Evolutionary conservation across 2,329 filamentous ascomycete genomes (phyloP).

Genomic region (Aspergillus fumigatus): DNA sequence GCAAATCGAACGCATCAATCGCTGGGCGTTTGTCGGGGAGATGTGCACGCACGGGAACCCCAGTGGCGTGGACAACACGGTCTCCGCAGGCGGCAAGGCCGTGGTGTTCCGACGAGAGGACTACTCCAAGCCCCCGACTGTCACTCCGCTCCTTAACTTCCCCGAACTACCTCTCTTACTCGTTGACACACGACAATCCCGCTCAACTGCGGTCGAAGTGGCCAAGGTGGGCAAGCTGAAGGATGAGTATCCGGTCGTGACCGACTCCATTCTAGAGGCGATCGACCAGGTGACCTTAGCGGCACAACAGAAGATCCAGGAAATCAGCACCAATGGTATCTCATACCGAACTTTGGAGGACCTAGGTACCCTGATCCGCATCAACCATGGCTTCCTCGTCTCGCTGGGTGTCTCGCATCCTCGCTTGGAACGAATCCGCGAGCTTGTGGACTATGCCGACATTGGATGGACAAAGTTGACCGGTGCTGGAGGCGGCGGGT

Average conservation of each 20-base stretch:
- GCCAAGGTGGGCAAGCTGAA: conserved; percentile 75
- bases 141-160: conserved; percentile 77
- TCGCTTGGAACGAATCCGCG: conserved; percentile 82
- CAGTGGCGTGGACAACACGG: conserved; percentile 94
- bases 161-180: conserved; percentile 86
- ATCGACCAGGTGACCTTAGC: conserved; percentile 64
- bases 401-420: conserved; percentile 93
- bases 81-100: conserved; percentile 87
- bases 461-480: conserved; percentile 98
- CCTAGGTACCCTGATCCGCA: conserved; percentile 81
- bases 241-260: conserved; percentile 67
- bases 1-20: conserved; percentile 92
- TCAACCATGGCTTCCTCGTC: conserved; percentile 92
- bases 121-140: conserved; percentile 69
- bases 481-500: conserved; percentile 90
- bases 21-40: conserved; percentile 95
- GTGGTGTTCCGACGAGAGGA: conserved; percentile 83
- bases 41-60: conserved; percentile 98
- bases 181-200: conserved; percentile 82
- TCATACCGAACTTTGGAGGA: conserved; percentile 62
- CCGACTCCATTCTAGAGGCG: conserved; percentile 74
- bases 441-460: conserved; percentile 80
- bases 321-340: conserved; percentile 63
- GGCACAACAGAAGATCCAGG: conserved; percentile 51
- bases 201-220: conserved; percentile 81